Evolutionary conservation across 2,329 filamentous ascomycete genomes (phyloP), one percentile per base, ranked within the genome.

Genomic region (Fusarium agapanthi): DNA sequence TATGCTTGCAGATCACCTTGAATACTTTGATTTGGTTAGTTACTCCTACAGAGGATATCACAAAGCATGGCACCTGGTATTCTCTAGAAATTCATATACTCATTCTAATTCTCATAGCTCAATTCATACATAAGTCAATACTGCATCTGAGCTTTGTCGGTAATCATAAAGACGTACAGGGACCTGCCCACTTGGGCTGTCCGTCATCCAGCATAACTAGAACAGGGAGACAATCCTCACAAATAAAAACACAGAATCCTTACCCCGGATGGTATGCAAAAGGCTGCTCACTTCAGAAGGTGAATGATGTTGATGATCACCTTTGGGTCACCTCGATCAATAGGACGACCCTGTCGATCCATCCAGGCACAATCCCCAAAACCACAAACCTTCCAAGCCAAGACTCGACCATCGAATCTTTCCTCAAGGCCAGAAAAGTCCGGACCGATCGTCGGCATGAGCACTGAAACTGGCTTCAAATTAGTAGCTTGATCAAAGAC

Each of bases 211-310:
- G 4, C 18, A 15, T 20, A 4, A 26, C 7, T 10, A 10, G 0
- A 47, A n/a, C 5, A 16, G 7, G 5, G 5, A n/a, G 11, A 15
- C 13, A 9, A 10, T 3, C 2, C 8, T 28, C 24, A 11, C 8
- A 44, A 15, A 8, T 1, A 20, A 6, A 14, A 20, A 7, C 3
- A 1, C 18, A 7, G 3, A 8, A 15, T 15, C 1, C 0, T 15
- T 15, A 12, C 9, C 6, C 14, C 20, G 3, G 6, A 0, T 11
- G 5, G 6, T 15, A 20, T 6, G n/a, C 3, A 7, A 34, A 7
- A 6, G 2, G 7, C 15, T 24, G 6, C 16, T 51, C n/a, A 51
- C 16, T 51, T 51, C 9, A 51, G 30, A 6, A 51, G n/a, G 32
- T 35, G 48, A 10, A 51, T 15, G 32, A 51, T 51, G n/a, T 51